Conservation (phyloP, 179 eudicot genomes). For the Spinacia oleracea region DNA sequence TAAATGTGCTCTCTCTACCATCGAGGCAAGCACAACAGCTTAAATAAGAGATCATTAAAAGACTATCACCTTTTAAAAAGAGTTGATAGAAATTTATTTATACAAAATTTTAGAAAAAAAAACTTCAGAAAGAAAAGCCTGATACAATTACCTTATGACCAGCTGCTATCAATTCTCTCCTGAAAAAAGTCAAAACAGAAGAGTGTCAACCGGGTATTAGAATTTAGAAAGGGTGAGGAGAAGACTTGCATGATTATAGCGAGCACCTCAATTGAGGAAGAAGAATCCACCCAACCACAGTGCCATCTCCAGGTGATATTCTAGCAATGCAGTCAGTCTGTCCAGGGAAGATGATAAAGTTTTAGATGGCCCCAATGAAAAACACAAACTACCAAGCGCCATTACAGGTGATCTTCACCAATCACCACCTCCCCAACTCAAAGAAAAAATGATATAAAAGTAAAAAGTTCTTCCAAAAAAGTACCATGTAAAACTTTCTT, state of each 20-base stretch:
- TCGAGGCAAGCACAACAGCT: neutral
- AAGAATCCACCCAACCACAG: constrained; percentile 75
- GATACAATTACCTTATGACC: constrained; percentile 51
- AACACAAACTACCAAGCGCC: neutral
- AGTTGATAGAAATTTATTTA: neutral
- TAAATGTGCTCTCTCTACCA: neutral
- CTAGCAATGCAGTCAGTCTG: constrained; percentile 96
- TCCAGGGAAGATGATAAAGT: constrained; percentile 4
- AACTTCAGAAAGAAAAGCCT: neutral
- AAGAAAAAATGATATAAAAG: neutral
- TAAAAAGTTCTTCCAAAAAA: neutral
- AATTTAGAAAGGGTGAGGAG: neutral
- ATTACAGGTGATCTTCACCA: neutral
- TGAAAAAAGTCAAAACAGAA: constrained; percentile 26
- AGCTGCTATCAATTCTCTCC: constrained; percentile 55
- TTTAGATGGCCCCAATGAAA: neutral
- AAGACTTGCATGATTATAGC: neutral
- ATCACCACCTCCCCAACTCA: neutral
- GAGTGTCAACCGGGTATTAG: neutral
- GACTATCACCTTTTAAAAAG: neutral
- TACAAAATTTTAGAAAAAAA: neutral
- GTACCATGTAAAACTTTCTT: neutral
- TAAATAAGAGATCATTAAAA: neutral
- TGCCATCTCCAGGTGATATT: constrained; percentile 62
- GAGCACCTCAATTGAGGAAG: constrained; percentile 72